phyloP scores from a whole-genome alignment of 164 flowering plant genomes.

The Hamamelis virginiana region DNA sequence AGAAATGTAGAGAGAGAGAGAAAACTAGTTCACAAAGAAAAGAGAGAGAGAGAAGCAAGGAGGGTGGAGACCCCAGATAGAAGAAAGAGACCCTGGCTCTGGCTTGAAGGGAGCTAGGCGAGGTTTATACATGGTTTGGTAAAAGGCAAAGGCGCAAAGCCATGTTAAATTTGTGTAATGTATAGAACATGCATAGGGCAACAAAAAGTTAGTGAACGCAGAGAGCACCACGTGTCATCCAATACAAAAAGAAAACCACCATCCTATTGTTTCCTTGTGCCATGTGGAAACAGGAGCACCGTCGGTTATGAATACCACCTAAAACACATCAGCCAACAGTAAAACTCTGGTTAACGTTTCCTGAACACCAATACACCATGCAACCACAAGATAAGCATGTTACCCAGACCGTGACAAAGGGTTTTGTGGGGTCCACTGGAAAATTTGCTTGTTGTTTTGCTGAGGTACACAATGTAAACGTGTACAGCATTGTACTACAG shows the following conservation, averaged over 20 bases:
- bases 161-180: conserved; percentile 20
- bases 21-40: neutral
- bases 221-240: conserved; percentile 15
- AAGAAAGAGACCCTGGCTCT: too few relatives aligned
- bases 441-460: neutral
- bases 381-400: conserved; percentile 7
- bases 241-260: conserved; percentile 9
- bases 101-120: neutral
- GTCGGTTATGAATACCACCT: neutral
- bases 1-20: neutral
- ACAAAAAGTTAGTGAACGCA: conserved; percentile 11
- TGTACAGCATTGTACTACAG: too few relatives aligned
- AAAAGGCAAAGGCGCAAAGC: too few relatives aligned
- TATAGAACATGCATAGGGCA: conserved; percentile 35
- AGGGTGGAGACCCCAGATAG: neutral
- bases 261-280: neutral
- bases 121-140: conserved; percentile 14
- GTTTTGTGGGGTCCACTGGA: neutral
- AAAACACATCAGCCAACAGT: neutral
- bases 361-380: too few relatives aligned
- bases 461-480: too few relatives aligned
- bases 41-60: neutral
- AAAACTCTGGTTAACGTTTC: neutral
- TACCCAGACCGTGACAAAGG: neutral
- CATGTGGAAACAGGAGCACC: conserved; percentile 15